Evolutionary conservation across 352 stramenopile species (phyloP), one percentile per base, ranked within the genome.

Genomic region (Phytopythium cucurbitacearum): DNA sequence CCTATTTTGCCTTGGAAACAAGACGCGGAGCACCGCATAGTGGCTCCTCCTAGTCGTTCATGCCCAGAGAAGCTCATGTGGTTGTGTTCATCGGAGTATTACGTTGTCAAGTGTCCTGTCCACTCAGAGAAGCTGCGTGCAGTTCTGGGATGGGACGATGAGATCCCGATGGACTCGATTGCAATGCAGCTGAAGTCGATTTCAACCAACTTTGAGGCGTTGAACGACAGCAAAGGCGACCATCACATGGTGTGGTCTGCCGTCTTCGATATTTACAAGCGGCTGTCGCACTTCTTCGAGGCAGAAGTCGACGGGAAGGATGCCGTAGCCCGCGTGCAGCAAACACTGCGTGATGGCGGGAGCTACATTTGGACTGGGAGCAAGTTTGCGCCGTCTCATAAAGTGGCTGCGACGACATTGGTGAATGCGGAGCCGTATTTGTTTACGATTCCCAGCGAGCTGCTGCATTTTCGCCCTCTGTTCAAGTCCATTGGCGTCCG

Each of bases 371-470:
- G 77, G 80, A 71, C 86, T 54, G 73, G 76, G 33, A 68, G 77
- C 36, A 62, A 59, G 21, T 91, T 91, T 54, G 74, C 81, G 21
- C 67, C 56, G 35, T 55, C 67, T 10, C 69, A 57, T 50, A 73
- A 85, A 46, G 80, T 91, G 11, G 77, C 75, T 15, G 64, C 74
- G 32, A 69, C 60, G 9, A 66, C 67, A 34, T 52, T 66, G 38
- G 65, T 87, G 39, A 85, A 82, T 48, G 77, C 77, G 1, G 71
- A 91, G 50, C 77, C 77, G 5, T 87, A 89, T 49, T 64, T 91
- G 37, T 84, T 71, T 56, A 71, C 62, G 4, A 56, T 89, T 54
- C 74, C 77, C 6, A 83, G 62, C 57, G 80, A 91, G 42, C 41
- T 89, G 44, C 57, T 85, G 11, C 75, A 84, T 52, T 91, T 87